Evolutionary conservation across 768 basidiomycete species (phyloP).

Genomic region (Nidularia pulvinata): DNA sequence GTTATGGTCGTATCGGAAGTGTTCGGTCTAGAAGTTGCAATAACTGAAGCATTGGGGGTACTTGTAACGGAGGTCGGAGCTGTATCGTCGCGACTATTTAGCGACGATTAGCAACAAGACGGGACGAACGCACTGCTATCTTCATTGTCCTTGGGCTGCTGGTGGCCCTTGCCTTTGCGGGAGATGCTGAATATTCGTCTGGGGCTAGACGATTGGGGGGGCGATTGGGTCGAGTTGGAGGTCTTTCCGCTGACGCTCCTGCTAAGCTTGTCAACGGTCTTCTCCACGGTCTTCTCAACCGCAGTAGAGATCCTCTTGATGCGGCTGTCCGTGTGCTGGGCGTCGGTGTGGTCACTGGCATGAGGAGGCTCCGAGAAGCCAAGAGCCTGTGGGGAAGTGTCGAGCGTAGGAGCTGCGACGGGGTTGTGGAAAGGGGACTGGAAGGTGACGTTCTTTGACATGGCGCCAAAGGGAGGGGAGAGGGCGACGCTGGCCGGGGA

Average conservation of each 20-base stretch:
- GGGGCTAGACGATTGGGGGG: slow-evolving; percentile 31
- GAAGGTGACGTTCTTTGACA: slow-evolving; percentile 17
- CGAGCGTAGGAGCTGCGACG: slow-evolving; percentile 18
- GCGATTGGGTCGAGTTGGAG: slow-evolving; percentile 21
- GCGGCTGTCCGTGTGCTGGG: slow-evolving; percentile 36
- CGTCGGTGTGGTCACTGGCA: slow-evolving; percentile 17
- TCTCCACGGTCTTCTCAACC: slow-evolving; percentile 45
- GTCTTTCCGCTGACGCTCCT: slow-evolving; percentile 50
- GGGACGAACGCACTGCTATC: slow-evolving; percentile 16
- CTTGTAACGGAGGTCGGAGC: slow-evolving; percentile 14
- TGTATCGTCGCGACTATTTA: neutral
- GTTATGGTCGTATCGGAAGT: slow-evolving; percentile 1
- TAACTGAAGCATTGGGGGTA: slow-evolving; percentile 28
- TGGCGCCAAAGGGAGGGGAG: slow-evolving; percentile 7
- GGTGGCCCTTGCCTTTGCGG: slow-evolving; percentile 44
- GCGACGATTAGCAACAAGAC: neutral
- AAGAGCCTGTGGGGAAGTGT: slow-evolving; percentile 29
- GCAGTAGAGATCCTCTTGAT: slow-evolving; percentile 50
- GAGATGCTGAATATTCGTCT: slow-evolving; percentile 58
- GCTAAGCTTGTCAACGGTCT: slow-evolving; percentile 66
- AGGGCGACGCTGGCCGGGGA: neutral
- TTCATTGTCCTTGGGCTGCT: slow-evolving; percentile 32
- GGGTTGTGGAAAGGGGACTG: slow-evolving; percentile 19
- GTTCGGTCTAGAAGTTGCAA: slow-evolving; percentile 9
- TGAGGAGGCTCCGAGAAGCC: slow-evolving; percentile 22